Conservation (phyloP, 768 basidiomycete genomes). For the Mrakia hoshinonis region DNA sequence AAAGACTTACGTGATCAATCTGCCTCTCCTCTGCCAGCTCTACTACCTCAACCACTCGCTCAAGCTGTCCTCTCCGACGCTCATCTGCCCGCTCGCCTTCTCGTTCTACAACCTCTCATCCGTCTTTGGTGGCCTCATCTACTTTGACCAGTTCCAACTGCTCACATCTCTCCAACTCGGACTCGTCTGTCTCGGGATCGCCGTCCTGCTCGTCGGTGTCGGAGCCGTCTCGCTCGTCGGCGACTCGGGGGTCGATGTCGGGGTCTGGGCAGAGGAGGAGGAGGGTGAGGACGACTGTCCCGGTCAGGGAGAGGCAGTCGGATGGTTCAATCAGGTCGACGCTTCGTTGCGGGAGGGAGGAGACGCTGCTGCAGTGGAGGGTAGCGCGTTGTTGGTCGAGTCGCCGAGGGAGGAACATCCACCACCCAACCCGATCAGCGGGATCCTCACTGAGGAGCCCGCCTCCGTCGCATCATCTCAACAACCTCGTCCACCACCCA, state of each 20-base stretch:
- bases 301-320: slow-evolving; percentile 4
- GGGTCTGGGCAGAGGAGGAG: slow-evolving; percentile 41
- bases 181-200: slow-evolving; percentile 67
- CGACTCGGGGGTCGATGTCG: slow-evolving; percentile 44
- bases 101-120: slow-evolving; percentile 91
- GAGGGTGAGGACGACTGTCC: slow-evolving; percentile 21
- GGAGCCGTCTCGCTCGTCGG: slow-evolving; percentile 72
- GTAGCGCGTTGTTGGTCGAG: neutral
- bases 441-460: slow-evolving; percentile 24
- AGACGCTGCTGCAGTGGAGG: neutral
- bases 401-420: neutral
- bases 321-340: neutral
- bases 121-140: slow-evolving; percentile 67
- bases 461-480: neutral
- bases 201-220: slow-evolving; percentile 71
- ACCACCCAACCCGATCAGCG: neutral
- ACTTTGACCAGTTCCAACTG: slow-evolving; percentile 58
- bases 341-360: slow-evolving; percentile 12
- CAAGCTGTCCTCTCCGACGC: slow-evolving; percentile 22
- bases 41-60: slow-evolving; percentile 29
- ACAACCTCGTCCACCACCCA: slow-evolving; percentile 14
- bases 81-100: slow-evolving; percentile 60
- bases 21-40: neutral
- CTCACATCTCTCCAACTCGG: slow-evolving; percentile 61
- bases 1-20: neutral